Base-by-base conservation (phyloP, 2,329 filamentous ascomycete species). In the Hymenoscyphus infarciens region DNA sequence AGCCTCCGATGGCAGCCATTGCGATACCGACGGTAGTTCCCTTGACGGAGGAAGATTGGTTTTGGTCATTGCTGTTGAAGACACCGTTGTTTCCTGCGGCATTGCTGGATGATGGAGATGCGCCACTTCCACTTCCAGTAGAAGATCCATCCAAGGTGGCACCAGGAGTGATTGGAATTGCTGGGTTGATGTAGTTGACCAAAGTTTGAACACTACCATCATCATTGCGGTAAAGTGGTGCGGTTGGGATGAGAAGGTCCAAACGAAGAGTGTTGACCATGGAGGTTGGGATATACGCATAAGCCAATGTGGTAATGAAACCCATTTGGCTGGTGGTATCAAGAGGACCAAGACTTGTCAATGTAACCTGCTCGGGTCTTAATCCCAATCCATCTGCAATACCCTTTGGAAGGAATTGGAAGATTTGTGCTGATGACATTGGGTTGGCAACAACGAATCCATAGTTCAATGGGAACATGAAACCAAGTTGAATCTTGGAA, bases 341-440 rank as follows among this genome's bases (percentile, higher is more conserved):
- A 69, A 89, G 87, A 1, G 92, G 92, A 69, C 88, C 81, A 58
- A 98, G 84, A 66, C 85, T 86, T 66, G 85, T 82, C 79, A 96
- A 89, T 53, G 81, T 76, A 57, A 92, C 80, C 61, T 89, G 79
- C 19, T 80, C 70, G 6, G 64, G 22, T 1, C 71, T 72, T 13
- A 77, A 66, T 2, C 76, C 71, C 55, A 96, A 79, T 55, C 85
- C 87, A 57, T 75, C 76, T 3, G 73, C 66, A 60, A 80, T 68
- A 55, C 90, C 91, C 59, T 80, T 70, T 0, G 92, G 92, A 3
- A 97, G 80, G 67, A 85, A 90, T 60, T 84, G 78, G 79, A 97
- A 96, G 71, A 99, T 91, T 76, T 98, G 94, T 45, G 86, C 86
- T 5, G 91, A 89, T 19, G 92, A 90, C 67, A 88, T 82, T 15